These are phyloP conservation scores for Aspergillus sp. DNA, from an alignment of 2,329 filamentous ascomycete genomes.

Conservation along the genomic window DNA sequence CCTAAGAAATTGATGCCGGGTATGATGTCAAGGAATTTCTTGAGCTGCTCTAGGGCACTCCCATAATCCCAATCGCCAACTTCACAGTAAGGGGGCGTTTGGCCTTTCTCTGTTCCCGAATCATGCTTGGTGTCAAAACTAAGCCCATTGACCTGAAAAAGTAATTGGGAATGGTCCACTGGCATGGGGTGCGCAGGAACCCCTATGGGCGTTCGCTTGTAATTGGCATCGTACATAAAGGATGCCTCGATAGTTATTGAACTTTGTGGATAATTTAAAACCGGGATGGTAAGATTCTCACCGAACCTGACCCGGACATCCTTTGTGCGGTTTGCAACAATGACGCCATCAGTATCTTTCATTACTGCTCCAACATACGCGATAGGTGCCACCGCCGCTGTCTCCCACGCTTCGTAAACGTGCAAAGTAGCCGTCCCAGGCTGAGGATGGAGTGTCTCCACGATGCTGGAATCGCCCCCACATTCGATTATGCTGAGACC, in stretches of 20 bases:
- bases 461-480: too few species aligned
- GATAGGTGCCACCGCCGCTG: neutral
- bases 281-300: neutral
- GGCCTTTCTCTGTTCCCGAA: neutral
- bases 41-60: neutral
- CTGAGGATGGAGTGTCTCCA: neutral
- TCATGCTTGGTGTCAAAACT: neutral
- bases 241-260: too few species aligned
- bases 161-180: neutral
- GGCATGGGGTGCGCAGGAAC: neutral
- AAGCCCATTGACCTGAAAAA: neutral
- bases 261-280: neutral
- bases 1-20: too few species aligned
- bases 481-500: too few species aligned
- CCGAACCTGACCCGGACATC: neutral
- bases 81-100: neutral
- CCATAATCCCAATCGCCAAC: neutral
- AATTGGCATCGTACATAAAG: neutral
- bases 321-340: neutral
- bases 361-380: neutral
- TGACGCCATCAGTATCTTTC: neutral
- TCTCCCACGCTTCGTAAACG: neutral
- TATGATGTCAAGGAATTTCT: too few species aligned
- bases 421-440: neutral
- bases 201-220: neutral